These are phyloP conservation scores for Exobasidium cylindrosporum DNA, from an alignment of 1,284 basidiomycete species.

Conservation along the genomic window DNA sequence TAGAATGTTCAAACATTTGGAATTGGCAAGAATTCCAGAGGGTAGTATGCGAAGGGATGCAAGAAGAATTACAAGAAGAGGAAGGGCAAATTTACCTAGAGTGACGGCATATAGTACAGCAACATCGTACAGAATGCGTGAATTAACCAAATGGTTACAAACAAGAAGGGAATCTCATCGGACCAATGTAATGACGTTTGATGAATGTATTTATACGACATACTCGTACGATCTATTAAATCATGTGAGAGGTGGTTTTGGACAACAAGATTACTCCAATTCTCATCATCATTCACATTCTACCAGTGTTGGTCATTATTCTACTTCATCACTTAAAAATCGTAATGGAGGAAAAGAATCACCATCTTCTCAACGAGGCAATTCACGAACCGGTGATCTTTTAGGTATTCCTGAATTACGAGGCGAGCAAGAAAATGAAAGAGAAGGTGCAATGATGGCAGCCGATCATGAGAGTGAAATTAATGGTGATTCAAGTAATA, in stretches of 20 bases:
- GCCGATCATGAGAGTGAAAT: constrained; percentile 1
- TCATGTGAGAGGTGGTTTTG: constrained; percentile 26
- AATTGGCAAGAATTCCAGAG: constrained; percentile 68
- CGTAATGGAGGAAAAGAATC: background rate
- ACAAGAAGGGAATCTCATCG: constrained; percentile 76
- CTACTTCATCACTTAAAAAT: constrained; percentile 1
- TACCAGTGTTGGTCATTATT: background rate
- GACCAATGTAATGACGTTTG: constrained; percentile 59
- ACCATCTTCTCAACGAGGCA: background rate
- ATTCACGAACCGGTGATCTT: constrained; percentile 41
- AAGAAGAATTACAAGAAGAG: constrained; percentile 81
- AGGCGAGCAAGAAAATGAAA: constrained; percentile 12
- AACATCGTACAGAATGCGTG: constrained; percentile 79
- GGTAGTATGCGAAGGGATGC: constrained; percentile 90
- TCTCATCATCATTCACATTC: background rate
- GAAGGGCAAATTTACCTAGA: constrained; percentile 86
- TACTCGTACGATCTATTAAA: constrained; percentile 52
- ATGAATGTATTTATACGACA: constrained; percentile 54
- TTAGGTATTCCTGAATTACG: constrained; percentile 49
- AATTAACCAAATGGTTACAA: constrained; percentile 81
- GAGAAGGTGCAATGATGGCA: background rate
- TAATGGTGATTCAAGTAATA: constrained; percentile 10
- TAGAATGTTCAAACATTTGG: constrained; percentile 31
- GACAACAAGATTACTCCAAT: constrained; percentile 1
- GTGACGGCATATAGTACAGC: constrained; percentile 95